These are phyloP conservation scores for Kwoniella mangroviensis DNA, from an alignment of 768 basidiomycete species.

Conservation along the genomic window DNA sequence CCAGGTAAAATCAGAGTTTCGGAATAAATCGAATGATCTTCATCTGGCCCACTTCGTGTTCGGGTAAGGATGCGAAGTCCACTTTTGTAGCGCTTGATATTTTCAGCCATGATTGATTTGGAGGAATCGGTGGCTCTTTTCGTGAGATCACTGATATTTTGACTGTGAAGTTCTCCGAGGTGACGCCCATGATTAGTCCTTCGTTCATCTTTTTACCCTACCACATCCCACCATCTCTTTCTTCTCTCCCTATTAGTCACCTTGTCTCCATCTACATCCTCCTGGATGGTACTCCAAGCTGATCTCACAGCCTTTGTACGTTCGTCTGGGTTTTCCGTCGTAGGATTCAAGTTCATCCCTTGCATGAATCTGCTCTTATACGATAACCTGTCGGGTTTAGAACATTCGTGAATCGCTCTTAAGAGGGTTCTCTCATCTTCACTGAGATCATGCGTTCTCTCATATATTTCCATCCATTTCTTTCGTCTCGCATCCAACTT, in stretches of 20 bases:
- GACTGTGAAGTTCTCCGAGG: no score
- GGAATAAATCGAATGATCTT: neutral
- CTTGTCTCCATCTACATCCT: neutral
- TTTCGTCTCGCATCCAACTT: neutral
- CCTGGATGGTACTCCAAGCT: neutral
- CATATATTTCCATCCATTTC: neutral
- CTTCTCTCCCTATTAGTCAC: neutral
- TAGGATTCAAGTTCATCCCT: neutral
- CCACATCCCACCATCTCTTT: neutral
- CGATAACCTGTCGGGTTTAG: neutral
- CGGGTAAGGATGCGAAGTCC: neutral
- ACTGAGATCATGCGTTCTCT: neutral
- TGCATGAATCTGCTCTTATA: neutral
- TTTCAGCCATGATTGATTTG: neutral
- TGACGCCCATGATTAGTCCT: neutral
- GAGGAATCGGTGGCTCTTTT: neutral
- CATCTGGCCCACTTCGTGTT: neutral
- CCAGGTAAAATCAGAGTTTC: neutral
- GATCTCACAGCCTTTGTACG: neutral
- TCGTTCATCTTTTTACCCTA: neutral
- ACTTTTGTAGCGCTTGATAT: neutral
- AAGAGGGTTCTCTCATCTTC: neutral
- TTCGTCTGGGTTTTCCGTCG: neutral
- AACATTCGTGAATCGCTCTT: neutral
- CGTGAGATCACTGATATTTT: neutral